A percentile compares a stretch with the other conserved stretches of the same genome.
Evolutionary conservation across 164 flowering plant species (phyloP).

Genomic region (Umbilicus rupestris): DNA sequence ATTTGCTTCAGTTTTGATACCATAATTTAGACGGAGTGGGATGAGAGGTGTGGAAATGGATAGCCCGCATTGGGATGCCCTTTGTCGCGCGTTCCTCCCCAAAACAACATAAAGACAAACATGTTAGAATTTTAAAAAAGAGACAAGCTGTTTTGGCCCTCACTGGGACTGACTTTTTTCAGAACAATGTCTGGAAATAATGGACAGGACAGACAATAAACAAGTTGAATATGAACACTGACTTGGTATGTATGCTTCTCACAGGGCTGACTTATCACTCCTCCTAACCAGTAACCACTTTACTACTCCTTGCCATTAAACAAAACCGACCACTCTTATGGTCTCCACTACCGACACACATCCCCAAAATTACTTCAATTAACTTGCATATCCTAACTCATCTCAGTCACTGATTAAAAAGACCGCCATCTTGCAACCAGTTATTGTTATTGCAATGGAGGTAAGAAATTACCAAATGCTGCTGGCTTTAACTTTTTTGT

Average conservation of each 20-base stretch:
- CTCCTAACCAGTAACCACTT: not conserved
- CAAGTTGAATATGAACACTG: conserved; percentile 4
- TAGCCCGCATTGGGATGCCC: not conserved
- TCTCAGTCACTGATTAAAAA: not conserved
- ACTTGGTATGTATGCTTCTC: not conserved
- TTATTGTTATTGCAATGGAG: too few species aligned
- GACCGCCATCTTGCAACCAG: not conserved
- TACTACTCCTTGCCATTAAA: not conserved
- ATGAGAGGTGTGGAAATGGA: conserved; percentile 5
- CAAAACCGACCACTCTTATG: not conserved
- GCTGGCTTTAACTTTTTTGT: too few species aligned
- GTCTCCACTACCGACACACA: not conserved
- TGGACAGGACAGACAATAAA: not conserved
- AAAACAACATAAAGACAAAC: not conserved
- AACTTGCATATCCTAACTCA: not conserved
- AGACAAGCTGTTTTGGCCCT: conserved; percentile 1
- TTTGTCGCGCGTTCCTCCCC: conserved; percentile 2
- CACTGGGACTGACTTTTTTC: not conserved
- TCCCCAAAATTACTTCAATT: not conserved
- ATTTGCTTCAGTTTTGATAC: not conserved
- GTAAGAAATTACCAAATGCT: not conserved
- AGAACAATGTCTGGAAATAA: not conserved
- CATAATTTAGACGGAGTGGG: not conserved
- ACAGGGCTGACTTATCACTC: conserved; percentile 1
- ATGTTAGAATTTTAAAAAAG: not conserved